These are phyloP conservation scores for Schizophyllum amplum DNA, from an alignment of 1,284 basidiomycete species.

Conservation along the genomic window DNA sequence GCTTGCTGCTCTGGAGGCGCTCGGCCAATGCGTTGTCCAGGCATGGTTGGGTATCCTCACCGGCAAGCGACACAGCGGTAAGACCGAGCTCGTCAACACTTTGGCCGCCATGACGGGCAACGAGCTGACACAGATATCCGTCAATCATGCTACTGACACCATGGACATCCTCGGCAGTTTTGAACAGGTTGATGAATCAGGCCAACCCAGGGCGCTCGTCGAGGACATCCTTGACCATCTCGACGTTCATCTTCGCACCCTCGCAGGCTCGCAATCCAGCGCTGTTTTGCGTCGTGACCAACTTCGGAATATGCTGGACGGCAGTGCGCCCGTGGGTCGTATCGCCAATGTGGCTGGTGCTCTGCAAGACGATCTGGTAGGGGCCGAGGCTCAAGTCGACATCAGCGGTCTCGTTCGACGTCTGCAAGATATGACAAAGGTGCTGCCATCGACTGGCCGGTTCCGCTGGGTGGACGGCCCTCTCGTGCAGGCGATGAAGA, in stretches of 20 bases:
- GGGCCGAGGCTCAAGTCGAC: neutral
- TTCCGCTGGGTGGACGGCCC: conserved; percentile 98
- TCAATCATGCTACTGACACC: conserved; percentile 89
- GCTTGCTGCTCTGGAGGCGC: conserved; percentile 65
- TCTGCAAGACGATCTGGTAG: conserved; percentile 7
- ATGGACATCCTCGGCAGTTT: conserved; percentile 94
- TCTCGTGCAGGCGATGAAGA: conserved; percentile 80
- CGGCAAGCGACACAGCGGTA: conserved; percentile 72
- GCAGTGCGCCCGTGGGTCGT: conserved; percentile 6
- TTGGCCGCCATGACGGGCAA: conserved; percentile 72
- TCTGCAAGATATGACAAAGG: conserved; percentile 15
- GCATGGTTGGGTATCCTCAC: conserved; percentile 88
- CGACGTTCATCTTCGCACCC: conserved; percentile 31
- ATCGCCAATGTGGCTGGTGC: conserved; percentile 13
- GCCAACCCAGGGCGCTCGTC: conserved; percentile 30
- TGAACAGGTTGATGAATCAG: conserved; percentile 72
- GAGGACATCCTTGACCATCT: conserved; percentile 32
- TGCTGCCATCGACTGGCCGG: conserved; percentile 35
- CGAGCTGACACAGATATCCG: conserved; percentile 63
- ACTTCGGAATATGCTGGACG: conserved; percentile 17
- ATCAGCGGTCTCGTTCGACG: conserved; percentile 12
- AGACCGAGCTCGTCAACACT: conserved; percentile 68
- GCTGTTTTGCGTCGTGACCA: conserved; percentile 12
- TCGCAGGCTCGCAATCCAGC: conserved; percentile 24
- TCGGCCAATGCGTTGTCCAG: conserved; percentile 69